Evolutionary conservation across 164 flowering plant genomes (phyloP).

Genomic region (Vitis rupestris): DNA sequence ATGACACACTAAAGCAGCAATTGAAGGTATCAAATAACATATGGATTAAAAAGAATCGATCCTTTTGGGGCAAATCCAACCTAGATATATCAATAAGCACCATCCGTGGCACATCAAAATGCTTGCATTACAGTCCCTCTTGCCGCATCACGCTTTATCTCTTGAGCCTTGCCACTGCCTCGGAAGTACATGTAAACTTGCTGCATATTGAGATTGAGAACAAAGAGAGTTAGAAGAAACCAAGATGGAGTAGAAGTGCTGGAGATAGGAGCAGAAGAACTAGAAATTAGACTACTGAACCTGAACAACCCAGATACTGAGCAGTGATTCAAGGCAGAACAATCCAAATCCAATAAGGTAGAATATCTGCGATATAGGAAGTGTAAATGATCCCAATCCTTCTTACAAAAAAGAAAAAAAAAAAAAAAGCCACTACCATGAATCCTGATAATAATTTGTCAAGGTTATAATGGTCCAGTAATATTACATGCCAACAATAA

Average conservation of each 20-base stretch:
- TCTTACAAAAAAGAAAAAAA: no score
- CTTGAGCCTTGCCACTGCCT: constrained; percentile 70
- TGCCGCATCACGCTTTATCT: constrained; percentile 60
- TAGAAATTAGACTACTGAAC: constrained; percentile 12
- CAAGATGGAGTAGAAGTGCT: background rate
- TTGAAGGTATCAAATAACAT: background rate
- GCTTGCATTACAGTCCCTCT: constrained; percentile 55
- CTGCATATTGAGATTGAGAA: constrained; percentile 28
- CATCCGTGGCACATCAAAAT: constrained; percentile 20
- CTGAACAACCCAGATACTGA: constrained; percentile 65
- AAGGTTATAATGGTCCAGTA: background rate
- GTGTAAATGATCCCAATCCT: no score
- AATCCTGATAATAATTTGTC: background rate
- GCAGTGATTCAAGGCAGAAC: constrained; percentile 43
- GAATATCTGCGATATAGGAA: constrained; percentile 34
- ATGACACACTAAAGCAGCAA: background rate
- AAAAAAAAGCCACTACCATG: no score
- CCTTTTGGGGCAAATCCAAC: background rate
- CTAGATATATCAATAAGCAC: background rate
- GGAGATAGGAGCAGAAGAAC: background rate
- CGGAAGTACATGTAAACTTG: constrained; percentile 75
- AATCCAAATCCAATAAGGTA: constrained; percentile 52
- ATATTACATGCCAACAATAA: background rate
- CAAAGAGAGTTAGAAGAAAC: background rate
- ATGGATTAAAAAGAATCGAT: background rate